Evolutionary conservation across 2,329 filamentous ascomycete species (phyloP).

Genomic region (Ploettnerulaceae sp.): DNA sequence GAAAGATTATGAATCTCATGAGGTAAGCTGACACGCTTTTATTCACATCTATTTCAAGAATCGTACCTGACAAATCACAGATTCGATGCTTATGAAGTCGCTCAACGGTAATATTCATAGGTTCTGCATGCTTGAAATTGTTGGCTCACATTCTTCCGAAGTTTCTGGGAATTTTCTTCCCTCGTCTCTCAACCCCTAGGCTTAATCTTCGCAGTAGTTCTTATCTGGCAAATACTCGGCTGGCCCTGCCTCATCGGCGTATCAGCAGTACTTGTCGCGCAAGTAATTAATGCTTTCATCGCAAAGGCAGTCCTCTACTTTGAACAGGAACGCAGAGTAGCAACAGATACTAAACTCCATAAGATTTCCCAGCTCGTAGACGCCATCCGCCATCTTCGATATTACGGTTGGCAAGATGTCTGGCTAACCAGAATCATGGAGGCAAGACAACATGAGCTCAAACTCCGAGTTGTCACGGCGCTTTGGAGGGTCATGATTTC

Average conservation of each 20-base stretch:
- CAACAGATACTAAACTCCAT: slow-evolving; percentile 75
- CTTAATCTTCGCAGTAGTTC: slow-evolving; percentile 65
- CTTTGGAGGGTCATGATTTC: slow-evolving; percentile 59
- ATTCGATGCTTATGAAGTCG: slow-evolving; percentile 71
- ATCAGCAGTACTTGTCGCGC: slow-evolving; percentile 61
- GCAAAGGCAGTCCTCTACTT: slow-evolving; percentile 62
- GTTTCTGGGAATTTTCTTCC: slow-evolving; percentile 83
- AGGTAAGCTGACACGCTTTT: slow-evolving; percentile 42
- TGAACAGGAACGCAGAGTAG: slow-evolving; percentile 64
- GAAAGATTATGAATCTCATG: slow-evolving; percentile 86
- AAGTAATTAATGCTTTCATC: slow-evolving; percentile 63
- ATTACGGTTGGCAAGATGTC: slow-evolving; percentile 68
- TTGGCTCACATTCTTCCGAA: slow-evolving; percentile 4
- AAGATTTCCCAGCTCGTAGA: slow-evolving; percentile 83
- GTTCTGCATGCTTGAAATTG: not conserved
- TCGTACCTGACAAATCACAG: slow-evolving; percentile 19
- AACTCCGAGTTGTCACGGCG: slow-evolving; percentile 57
- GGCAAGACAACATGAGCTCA: slow-evolving; percentile 62
- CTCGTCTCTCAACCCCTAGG: slow-evolving; percentile 72
- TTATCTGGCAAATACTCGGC: slow-evolving; percentile 76
- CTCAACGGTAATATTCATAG: slow-evolving; percentile 45
- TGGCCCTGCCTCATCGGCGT: slow-evolving; percentile 74
- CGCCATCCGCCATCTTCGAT: slow-evolving; percentile 31
- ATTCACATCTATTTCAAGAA: not conserved
- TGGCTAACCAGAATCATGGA: slow-evolving; percentile 69